These are phyloP conservation scores for Boletus vermiculosoides DNA, from an alignment of 768 basidiomycete species.

Conservation along the genomic window DNA sequence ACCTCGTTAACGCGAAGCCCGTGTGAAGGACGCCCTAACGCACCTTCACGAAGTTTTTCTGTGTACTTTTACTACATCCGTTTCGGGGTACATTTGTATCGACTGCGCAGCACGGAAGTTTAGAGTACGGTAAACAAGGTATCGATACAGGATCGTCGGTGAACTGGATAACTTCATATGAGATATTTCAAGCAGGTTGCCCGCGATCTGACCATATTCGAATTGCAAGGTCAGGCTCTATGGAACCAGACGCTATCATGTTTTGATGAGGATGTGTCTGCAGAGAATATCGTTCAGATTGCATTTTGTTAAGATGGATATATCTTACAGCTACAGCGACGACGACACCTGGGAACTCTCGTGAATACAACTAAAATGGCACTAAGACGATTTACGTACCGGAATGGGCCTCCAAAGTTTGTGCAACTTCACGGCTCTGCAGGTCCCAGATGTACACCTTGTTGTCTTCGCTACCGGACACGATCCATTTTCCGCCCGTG, in stretches of 20 bases:
- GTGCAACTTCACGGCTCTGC: constrained; percentile 82
- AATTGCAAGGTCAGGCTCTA: constrained; percentile 80
- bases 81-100: constrained; percentile 10
- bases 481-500: constrained; percentile 86
- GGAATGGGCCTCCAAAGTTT: constrained; percentile 72
- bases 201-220: constrained; percentile 74
- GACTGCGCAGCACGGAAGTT: constrained; percentile 1
- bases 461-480: constrained; percentile 88
- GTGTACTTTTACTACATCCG: constrained; percentile 14
- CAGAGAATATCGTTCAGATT: neutral
- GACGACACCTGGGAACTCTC: constrained; percentile 45
- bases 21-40: constrained; percentile 27
- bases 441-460: constrained; percentile 91
- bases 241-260: constrained; percentile 84
- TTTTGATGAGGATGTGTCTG: constrained; percentile 86
- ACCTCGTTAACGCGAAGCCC: constrained; percentile 60
- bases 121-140: constrained; percentile 5
- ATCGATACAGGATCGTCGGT: constrained; percentile 5
- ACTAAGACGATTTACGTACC: constrained; percentile 39
- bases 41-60: neutral
- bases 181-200: constrained; percentile 9
- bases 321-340: constrained; percentile 79
- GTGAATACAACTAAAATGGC: neutral
- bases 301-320: neutral
- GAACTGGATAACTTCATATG: neutral